Evolutionary conservation across 805 yeast genomes (phyloP), one percentile per base, ranked within the genome.

Genomic region (Lipomyces sp.): DNA sequence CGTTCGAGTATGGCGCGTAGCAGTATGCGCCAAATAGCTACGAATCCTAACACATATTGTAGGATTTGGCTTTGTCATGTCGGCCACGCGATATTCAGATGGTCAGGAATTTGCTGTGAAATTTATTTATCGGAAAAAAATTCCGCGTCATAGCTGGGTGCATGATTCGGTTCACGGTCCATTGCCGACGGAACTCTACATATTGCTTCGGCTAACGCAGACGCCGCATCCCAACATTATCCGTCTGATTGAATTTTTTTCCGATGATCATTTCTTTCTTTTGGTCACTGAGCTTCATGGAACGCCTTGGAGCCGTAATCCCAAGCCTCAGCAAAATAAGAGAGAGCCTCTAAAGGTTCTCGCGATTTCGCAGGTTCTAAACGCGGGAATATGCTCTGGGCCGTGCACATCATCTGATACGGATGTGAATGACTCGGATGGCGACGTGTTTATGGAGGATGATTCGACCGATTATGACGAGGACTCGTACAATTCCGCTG

Each of bases 51-150:
- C 56, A 24, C 51, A n/a, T 32, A 24, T 51, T 24, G 15, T 32
- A 66, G 71, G 71, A 3, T 69, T 69, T 45, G 72, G 72, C 5
- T 68, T 69, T 53, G 72, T 69, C 13, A 64, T 69, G 68, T 64
- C 72, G 18, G 71, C 71, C 1, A 61, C 58, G 18, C 59, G 66
- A 3, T 35, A 51, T n/a, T 45, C 54, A 15, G 63, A 62, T 39
- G 29, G 51, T 30, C 51, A 48, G 4, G 66, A 61, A 33, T 69
- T 69, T 4, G 72, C 72, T 10, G 71, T 64, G 29, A 69, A 69
- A 34, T 69, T 69, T 42, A 69, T 64, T 7, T 68, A 69, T 42
- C 60, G 69, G 34, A 8, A 58, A 53, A 69, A 67, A 39, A 64
- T 69, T 32, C 66, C 69, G 2, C n/a, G 29, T 11, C 64, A 64